Evolutionary conservation across 371 early-diverging fungal species (phyloP).

Genomic region (Rhizopus delemar): DNA sequence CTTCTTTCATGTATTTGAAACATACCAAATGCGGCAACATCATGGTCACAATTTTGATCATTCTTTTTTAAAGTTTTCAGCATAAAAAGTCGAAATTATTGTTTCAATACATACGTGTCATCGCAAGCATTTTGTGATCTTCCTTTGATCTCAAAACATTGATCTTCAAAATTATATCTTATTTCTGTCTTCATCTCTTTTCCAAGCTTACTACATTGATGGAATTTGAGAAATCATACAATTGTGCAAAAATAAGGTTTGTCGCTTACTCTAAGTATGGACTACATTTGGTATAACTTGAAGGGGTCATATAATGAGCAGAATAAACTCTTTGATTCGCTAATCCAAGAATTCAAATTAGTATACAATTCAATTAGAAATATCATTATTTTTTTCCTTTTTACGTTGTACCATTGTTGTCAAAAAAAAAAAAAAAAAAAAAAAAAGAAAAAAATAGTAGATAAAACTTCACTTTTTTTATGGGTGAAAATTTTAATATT

Average conservation of each 20-base stretch:
- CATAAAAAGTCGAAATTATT: background rate
- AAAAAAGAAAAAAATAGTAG: conserved; percentile 1
- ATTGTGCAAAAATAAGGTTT: no score
- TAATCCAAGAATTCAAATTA: background rate
- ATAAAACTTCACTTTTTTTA: background rate
- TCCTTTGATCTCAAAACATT: conserved; percentile 24
- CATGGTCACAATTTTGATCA: background rate
- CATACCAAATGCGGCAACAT: conserved; percentile 18
- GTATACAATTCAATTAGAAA: background rate
- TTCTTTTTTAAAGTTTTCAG: background rate
- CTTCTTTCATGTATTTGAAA: background rate
- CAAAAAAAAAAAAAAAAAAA: background rate
- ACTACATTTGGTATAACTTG: conserved; percentile 1
- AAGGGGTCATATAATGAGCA: conserved; percentile 2
- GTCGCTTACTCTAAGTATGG: conserved; percentile 3
- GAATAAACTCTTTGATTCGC: conserved; percentile 20
- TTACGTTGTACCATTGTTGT: conserved; percentile 9
- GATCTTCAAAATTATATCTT: conserved; percentile 10
- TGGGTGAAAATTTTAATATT: background rate
- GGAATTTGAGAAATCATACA: background rate
- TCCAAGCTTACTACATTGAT: conserved; percentile 7
- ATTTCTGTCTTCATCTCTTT: conserved; percentile 18
- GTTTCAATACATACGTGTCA: conserved; percentile 13
- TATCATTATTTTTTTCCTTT: background rate
- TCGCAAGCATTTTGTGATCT: conserved; percentile 24